phyloP scores from a whole-genome alignment of 371 early-diverging fungal genomes.

The Thermomucor indicae-seudaticae region DNA sequence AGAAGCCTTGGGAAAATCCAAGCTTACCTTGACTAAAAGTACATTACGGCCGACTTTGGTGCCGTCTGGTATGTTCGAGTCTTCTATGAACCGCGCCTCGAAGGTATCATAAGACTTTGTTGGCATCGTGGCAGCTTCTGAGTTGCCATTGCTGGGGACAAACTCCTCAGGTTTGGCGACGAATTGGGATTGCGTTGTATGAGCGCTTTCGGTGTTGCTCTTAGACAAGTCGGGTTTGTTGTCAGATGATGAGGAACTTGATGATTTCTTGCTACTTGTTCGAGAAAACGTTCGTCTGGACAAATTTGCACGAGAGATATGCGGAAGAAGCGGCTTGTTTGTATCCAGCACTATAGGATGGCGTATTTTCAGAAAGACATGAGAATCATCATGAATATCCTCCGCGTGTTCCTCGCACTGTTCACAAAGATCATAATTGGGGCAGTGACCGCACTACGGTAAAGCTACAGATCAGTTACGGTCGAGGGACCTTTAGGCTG shows the following conservation, averaged over 20 bases:
- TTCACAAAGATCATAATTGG: neutral
- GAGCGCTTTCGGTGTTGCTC: too few species aligned
- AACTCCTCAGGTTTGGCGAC: neutral
- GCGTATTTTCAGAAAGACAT: neutral
- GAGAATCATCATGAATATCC: neutral
- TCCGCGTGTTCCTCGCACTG: neutral
- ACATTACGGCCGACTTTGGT: neutral
- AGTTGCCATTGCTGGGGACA: too few species aligned
- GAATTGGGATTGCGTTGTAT: too few species aligned
- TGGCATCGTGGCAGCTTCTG: too few species aligned
- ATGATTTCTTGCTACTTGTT: too few species aligned
- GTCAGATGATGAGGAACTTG: too few species aligned
- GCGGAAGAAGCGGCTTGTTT: neutral
- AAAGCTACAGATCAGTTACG: neutral
- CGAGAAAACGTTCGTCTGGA: too few species aligned
- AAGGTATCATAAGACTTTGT: too few species aligned
- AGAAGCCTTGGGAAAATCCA: too few species aligned
- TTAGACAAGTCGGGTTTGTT: too few species aligned
- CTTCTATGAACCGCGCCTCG: neutral
- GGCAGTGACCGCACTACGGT: neutral
- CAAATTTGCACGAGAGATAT: too few species aligned
- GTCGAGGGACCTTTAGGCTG: neutral
- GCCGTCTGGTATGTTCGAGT: neutral
- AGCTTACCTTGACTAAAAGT: too few species aligned
- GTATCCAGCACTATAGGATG: neutral